Percentiles rank a stretch among this genome's conserved stretches.
phyloP scores from a whole-genome alignment of 176 grass and related monocot genomes.

The Phyllostachys edulis region DNA sequence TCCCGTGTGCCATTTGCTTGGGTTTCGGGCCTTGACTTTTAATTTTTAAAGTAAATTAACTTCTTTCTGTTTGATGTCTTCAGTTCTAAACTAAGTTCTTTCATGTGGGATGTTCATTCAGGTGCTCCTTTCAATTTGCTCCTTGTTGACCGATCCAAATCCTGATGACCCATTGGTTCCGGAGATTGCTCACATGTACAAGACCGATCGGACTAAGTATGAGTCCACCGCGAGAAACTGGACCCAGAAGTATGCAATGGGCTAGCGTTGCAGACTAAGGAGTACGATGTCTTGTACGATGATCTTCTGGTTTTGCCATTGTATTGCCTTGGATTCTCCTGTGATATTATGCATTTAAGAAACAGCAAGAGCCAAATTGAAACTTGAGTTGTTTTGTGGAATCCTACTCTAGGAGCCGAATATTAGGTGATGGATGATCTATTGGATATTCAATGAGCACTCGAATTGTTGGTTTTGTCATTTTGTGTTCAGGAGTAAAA shows the following conservation, averaged over 20 bases:
- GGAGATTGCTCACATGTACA: slow-evolving; percentile 82
- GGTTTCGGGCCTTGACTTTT: background rate
- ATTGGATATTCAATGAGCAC: background rate
- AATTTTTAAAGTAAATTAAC: background rate
- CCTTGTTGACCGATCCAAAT: slow-evolving; percentile 68
- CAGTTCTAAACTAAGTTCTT: background rate
- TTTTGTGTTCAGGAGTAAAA: background rate
- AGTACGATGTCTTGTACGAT: background rate
- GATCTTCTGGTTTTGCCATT: background rate
- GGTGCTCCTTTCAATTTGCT: slow-evolving; percentile 74
- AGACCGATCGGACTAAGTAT: slow-evolving; percentile 57
- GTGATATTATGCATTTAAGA: background rate
- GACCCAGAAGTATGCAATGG: slow-evolving; percentile 86
- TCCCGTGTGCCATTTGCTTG: background rate
- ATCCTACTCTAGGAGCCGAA: background rate
- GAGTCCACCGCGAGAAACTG: slow-evolving; percentile 69
- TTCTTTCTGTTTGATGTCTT: background rate
- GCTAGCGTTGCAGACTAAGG: slow-evolving; percentile 29
- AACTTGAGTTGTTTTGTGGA: background rate
- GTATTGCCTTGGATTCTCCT: background rate
- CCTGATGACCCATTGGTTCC: slow-evolving; percentile 75
- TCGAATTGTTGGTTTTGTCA: background rate
- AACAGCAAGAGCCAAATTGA: background rate
- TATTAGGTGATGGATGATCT: background rate
- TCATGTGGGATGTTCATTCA: slow-evolving; percentile 4